Percentiles rank a stretch among this genome's conserved stretches.
These are phyloP conservation scores for Pythium scleroteichum DNA, from an alignment of 352 stramenopile genomes.

Conservation along the genomic window DNA sequence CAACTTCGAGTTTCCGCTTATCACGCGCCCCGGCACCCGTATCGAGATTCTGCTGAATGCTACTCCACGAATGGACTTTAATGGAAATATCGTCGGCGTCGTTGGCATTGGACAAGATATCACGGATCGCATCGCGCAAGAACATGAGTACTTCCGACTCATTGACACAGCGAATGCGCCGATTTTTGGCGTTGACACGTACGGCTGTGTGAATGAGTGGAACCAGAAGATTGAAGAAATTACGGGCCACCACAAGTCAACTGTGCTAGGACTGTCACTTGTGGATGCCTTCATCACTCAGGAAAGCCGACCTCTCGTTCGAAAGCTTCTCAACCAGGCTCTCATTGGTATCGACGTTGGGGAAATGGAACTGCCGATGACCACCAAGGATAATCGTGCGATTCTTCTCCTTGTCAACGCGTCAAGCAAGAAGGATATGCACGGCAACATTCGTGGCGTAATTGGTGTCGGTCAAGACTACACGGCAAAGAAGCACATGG, in stretches of 20 bases:
- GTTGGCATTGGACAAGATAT: constrained; percentile 88
- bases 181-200: constrained; percentile 85
- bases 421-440: constrained; percentile 89
- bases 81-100: constrained; percentile 83
- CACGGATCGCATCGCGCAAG: constrained; percentile 68
- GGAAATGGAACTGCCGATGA: constrained; percentile 89
- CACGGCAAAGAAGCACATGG: constrained; percentile 86
- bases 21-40: constrained; percentile 55
- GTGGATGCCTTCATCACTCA: constrained; percentile 80
- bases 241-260: constrained; percentile 75
- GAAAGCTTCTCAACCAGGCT: constrained; percentile 75
- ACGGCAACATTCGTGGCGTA: constrained; percentile 91
- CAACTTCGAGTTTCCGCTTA: constrained; percentile 90
- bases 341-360: constrained; percentile 85
- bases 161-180: constrained; percentile 82
- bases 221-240: constrained; percentile 89
- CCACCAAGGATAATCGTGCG: constrained; percentile 64
- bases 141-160: constrained; percentile 71
- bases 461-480: constrained; percentile 93
- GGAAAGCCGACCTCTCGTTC: constrained; percentile 67
- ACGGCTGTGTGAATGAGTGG: constrained; percentile 85
- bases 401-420: constrained; percentile 80
- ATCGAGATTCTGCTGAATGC: constrained; percentile 82
- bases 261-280: constrained; percentile 66
- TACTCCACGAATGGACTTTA: constrained; percentile 61